Conservation (phyloP, 257 asterid species). For the Petunia secreta region DNA sequence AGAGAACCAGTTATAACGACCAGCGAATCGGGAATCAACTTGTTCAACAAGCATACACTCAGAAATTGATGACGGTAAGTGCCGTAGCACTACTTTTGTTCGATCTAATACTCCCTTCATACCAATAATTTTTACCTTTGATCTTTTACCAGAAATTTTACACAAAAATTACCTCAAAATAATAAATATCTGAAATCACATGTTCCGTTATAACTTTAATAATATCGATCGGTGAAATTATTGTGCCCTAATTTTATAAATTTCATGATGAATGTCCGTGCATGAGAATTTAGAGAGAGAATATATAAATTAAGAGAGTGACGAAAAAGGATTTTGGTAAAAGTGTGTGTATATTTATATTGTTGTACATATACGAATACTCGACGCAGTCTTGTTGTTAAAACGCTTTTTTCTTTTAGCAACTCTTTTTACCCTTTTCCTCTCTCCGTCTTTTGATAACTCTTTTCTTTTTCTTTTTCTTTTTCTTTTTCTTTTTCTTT, state of each 20-base stretch:
- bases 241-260: conserved; percentile 54
- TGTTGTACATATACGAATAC: conserved; percentile 17
- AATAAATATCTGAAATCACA: conserved; percentile 50
- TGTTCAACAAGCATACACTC: conserved; percentile 87
- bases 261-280: conserved; percentile 54
- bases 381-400: conserved; percentile 17
- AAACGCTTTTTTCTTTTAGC: background rate
- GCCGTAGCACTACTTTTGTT: conserved; percentile 97
- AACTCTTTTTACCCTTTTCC: background rate
- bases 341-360: conserved; percentile 24
- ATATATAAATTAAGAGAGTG: conserved; percentile 29
- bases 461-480: too few species aligned
- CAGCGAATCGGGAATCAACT: conserved; percentile 79
- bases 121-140: conserved; percentile 38
- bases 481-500: too few species aligned
- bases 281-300: conserved; percentile 46
- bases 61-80: conserved; percentile 97
- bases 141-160: conserved; percentile 62
- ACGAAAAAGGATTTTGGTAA: conserved; percentile 39
- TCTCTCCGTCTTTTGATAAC: too few species aligned
- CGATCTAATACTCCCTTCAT: conserved; percentile 98
- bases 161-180: background rate
- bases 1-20: conserved; percentile 75
- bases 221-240: conserved; percentile 26
- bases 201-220: conserved; percentile 36